A percentile compares a stretch with the other conserved stretches of the same genome.
Conservation (phyloP, 148 eudicot species). For the Arbutus unedo region DNA sequence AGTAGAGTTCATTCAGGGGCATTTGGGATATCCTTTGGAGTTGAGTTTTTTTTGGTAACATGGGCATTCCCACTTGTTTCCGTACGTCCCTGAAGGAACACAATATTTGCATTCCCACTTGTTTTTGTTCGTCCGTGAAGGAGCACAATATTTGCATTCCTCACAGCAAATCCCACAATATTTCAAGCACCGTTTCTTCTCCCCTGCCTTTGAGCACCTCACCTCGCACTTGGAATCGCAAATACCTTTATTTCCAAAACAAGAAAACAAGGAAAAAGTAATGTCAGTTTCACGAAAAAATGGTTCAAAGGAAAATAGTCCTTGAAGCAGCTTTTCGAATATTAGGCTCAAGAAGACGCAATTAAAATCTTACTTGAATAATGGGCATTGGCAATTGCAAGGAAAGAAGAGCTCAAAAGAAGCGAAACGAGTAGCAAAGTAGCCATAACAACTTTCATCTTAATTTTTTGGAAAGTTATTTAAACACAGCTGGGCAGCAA, state of each 20-base stretch:
- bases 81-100: background rate
- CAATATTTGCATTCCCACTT: background rate
- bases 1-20: background rate
- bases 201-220: background rate
- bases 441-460: background rate
- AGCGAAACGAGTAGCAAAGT: background rate
- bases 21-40: background rate
- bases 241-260: background rate
- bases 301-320: too few relatives aligned
- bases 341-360: too few relatives aligned
- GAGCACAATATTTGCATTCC: background rate
- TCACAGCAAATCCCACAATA: background rate
- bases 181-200: background rate
- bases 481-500: background rate
- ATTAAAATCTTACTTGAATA: background rate
- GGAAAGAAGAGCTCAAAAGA: background rate
- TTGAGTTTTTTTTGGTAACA: background rate
- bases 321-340: too few relatives aligned
- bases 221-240: background rate
- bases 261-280: background rate
- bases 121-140: background rate
- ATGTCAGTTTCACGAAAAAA: background rate
- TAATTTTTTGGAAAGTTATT: background rate
- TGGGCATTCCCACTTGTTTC: background rate
- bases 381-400: background rate